Evolutionary conservation across 139 green algal genomes (phyloP), one percentile per base, ranked within the genome.

Genomic region (Chlamydomonas urium): DNA sequence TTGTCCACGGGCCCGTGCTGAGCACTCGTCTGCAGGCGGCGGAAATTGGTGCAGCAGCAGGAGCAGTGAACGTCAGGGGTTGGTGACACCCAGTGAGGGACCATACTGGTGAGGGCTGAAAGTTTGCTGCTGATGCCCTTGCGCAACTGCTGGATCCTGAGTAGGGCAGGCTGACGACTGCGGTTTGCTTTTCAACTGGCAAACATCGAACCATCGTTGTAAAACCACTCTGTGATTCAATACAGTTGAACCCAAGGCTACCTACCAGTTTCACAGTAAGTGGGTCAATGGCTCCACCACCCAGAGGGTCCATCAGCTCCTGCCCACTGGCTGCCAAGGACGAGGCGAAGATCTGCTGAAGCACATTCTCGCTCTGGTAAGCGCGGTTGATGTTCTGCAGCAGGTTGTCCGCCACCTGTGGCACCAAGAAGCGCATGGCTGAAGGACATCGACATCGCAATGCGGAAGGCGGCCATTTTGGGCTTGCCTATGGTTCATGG

Each of bases 261-360:
- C 53, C 26, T 33, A 63, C 53, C 53, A 63, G 53, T 4, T 24
- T 17, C 60, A 68, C 19, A 29, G 24, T 48, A 21, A 19, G 17
- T 26, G 19, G 19, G 33, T 68, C 31, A 19, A 68, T 45, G 28
- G 32, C 38, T 14, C 60, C 60, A 6, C 37, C 38, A n/a, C 60
- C 60, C 14, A 68, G 60, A n/a, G 60, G 60, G 28, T 68, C 60
- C 60, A 45, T n/a, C 60, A 68, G 10, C 33, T 68, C 31, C 31
- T 47, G 10, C 8, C 6, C 23, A 29, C 19, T 29, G 19, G 60
- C 60, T 8, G 14, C 33, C 5, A n/a, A 42, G 24, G 60, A 68
- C 17, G 60, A 68, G 17, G 24, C 38, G 28, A 68, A 47, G 23
- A 68, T 68, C 31, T 47, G 33, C 23, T 68, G 60, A 8, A 68